Base-by-base conservation (phyloP, 352 stramenopile genomes). In the Elongisporangium prolatum region DNA sequence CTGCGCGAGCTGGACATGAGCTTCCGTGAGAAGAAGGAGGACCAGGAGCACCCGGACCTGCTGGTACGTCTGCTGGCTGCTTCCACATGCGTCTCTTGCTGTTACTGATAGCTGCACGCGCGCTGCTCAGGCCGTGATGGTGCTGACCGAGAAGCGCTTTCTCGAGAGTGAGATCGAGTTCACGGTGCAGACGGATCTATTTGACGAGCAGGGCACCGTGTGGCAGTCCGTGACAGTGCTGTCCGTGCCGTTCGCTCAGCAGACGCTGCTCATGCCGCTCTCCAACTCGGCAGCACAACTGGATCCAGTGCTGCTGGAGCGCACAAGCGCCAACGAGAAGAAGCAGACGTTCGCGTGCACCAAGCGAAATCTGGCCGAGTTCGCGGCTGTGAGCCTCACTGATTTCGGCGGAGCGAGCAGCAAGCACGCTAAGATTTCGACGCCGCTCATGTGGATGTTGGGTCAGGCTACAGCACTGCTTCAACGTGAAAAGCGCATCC, bases 221-320 rank as follows among this genome's bases (percentile, higher is more conserved):
- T 93, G 84, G 80, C 84, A 93, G 69, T 93, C 80, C 1, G 74
- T 84, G 14, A 80, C 69, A 38, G 81, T 68, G 63, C 69, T 90
- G 44, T 72, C 79, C 2, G 62, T 90, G 22, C 84, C 81, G 13
- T 91, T 88, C 57, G 73, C 72, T 48, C 80, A 88, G 52, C 54
- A 87, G 48, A 78, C 68, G 54, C 56, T 88, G 51, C 54, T 87
- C 10, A 76, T 77, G 34, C 74, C 80, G 53, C 68, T 87, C 6
- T 80, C 76, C 2, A 48, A 51, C 4, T 77, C 80, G 4, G 58
- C 64, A 13, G 74, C 69, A 21, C 60, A 66, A 24, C 54, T 88
- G 17, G 77, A 90, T 28, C 54, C 66, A 1, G 54, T n/a, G 4
- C 63, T 87, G 2, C 21, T 69, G 17, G 48, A 28, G 3, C 61